A percentile compares a stretch with the other conserved stretches of the same genome.
Evolutionary conservation across 805 yeast genomes (phyloP).

Genomic region (Ogataea haglerorum): DNA sequence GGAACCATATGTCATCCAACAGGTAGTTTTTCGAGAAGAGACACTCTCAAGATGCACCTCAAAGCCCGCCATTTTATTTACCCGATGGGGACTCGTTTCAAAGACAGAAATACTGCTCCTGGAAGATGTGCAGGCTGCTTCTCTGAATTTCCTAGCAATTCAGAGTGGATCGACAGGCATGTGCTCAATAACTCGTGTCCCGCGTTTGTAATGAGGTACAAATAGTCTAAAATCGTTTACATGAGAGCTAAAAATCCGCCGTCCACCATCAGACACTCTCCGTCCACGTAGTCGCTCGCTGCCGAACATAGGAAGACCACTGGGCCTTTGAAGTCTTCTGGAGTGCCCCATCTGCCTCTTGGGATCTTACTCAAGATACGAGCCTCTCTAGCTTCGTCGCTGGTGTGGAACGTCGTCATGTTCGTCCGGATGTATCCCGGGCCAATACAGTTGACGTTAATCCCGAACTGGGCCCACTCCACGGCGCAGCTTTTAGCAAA

Average conservation of each 20-base stretch:
- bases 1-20: slow-evolving; percentile 50
- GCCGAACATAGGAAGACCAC: slow-evolving; percentile 43
- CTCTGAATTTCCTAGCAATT: slow-evolving; percentile 44
- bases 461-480: slow-evolving; percentile 44
- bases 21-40: slow-evolving; percentile 58
- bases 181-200: slow-evolving; percentile 48
- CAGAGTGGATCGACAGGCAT: slow-evolving; percentile 51
- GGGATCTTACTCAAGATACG: slow-evolving; percentile 40
- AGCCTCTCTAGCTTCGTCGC: slow-evolving; percentile 26
- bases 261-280: slow-evolving; percentile 50
- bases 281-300: slow-evolving; percentile 50
- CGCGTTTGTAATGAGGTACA: slow-evolving; percentile 25
- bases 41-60: slow-evolving; percentile 56
- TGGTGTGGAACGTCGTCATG: slow-evolving; percentile 36
- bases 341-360: slow-evolving; percentile 45
- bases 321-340: slow-evolving; percentile 46
- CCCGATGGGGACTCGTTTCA: slow-evolving; percentile 52
- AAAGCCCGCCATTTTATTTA: slow-evolving; percentile 55
- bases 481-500: slow-evolving; percentile 38
- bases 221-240: slow-evolving; percentile 1
- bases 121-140: slow-evolving; percentile 58
- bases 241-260: slow-evolving; percentile 47
- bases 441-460: slow-evolving; percentile 46
- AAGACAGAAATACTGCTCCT: slow-evolving; percentile 38
- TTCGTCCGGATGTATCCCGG: slow-evolving; percentile 50